A percentile compares a stretch with the other conserved stretches of the same genome.
Conservation (phyloP, 176 grass and related monocot species). For the Zea luxurians region DNA sequence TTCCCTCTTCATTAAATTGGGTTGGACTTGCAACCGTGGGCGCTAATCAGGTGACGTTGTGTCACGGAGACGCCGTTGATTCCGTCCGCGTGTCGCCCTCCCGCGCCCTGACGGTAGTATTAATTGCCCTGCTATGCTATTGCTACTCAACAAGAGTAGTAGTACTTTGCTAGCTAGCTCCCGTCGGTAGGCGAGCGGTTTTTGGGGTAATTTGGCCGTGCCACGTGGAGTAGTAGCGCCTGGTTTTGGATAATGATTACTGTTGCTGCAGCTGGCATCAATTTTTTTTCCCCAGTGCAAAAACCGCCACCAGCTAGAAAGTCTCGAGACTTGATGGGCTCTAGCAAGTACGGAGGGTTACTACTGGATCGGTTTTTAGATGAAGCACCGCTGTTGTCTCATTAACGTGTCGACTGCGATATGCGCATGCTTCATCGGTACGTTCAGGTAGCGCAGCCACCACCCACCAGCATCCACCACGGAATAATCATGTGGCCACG, state of each 20-base stretch:
- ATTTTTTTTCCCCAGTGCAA: not conserved
- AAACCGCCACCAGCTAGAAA: not conserved
- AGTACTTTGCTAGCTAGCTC: too few relatives aligned
- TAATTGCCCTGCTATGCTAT: not conserved
- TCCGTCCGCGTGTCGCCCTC: not conserved
- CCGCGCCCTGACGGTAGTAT: conserved; percentile 9
- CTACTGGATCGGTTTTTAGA: not conserved
- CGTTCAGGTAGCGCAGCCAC: not conserved
- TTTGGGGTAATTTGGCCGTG: not conserved
- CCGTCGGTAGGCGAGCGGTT: not conserved
- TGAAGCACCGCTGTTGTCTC: not conserved
- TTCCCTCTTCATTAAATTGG: not conserved
- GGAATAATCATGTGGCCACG: not conserved
- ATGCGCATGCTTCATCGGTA: not conserved
- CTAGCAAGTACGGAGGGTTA: not conserved
- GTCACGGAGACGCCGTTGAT: conserved; percentile 30
- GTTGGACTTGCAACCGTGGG: conserved; percentile 41
- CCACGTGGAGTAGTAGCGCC: not conserved
- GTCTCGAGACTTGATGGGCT: not conserved
- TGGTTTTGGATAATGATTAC: conserved; percentile 13
- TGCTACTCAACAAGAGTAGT: too few relatives aligned
- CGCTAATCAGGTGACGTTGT: conserved; percentile 48
- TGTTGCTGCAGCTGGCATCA: too few relatives aligned
- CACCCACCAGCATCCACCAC: not conserved
- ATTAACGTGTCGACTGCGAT: not conserved